phyloP scores from a whole-genome alignment of 164 flowering plant genomes.

The Magnolia kwangsiensis region DNA sequence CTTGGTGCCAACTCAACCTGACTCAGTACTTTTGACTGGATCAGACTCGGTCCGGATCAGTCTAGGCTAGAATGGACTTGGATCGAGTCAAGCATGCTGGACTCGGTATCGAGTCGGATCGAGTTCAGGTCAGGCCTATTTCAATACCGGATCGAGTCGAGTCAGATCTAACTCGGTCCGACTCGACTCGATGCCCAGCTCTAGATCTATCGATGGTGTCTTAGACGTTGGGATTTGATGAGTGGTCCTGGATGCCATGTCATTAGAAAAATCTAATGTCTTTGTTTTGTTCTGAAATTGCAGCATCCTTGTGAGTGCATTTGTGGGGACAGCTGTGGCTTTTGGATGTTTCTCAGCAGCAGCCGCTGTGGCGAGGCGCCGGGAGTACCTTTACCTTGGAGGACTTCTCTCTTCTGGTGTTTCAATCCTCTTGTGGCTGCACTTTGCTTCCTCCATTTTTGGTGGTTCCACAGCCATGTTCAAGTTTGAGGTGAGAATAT shows the following conservation, averaged over 20 bases:
- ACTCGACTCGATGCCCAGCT: no score
- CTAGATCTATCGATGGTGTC: not conserved
- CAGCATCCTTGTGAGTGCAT: slow-evolving; percentile 75
- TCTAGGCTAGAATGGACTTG: no score
- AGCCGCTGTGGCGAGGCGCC: slow-evolving; percentile 82
- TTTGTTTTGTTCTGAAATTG: slow-evolving; percentile 8
- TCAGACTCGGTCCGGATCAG: no score
- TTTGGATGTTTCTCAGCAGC: slow-evolving; percentile 92
- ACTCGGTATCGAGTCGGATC: no score
- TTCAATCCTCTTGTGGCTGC: slow-evolving; percentile 86
- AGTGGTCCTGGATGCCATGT: not conserved
- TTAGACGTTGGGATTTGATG: not conserved
- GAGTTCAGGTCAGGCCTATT: no score
- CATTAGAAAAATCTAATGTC: not conserved
- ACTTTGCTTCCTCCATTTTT: slow-evolving; percentile 75
- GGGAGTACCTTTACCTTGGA: slow-evolving; percentile 85
- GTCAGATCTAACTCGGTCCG: no score
- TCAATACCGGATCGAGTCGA: no score
- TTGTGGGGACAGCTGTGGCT: slow-evolving; percentile 82
- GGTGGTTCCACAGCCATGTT: slow-evolving; percentile 78
- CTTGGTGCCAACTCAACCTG: no score
- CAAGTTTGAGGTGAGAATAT: slow-evolving; percentile 71
- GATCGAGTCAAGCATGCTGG: no score
- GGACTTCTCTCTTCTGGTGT: slow-evolving; percentile 83
- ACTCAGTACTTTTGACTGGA: no score